phyloP scores from a whole-genome alignment of 495 filamentous ascomycete genomes.

The Platismatia glauca region DNA sequence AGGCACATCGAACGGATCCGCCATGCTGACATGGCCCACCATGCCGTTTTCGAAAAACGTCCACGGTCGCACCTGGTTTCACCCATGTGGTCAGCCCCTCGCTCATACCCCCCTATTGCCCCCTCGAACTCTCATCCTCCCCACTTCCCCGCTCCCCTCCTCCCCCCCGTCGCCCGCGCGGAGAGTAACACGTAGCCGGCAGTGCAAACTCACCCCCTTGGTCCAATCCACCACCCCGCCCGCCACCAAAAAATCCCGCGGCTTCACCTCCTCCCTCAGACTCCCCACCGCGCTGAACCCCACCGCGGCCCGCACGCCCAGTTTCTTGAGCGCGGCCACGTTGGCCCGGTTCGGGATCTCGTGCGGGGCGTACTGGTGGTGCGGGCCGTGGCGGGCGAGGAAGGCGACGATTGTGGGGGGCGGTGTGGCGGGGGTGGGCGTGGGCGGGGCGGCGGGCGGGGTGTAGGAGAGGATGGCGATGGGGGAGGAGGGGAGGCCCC shows the following conservation, averaged over 20 bases:
- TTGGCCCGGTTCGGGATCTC: constrained; percentile 89
- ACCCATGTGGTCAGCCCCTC: not conserved
- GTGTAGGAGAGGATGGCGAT: constrained; percentile 82
- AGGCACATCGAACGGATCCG: constrained; percentile 80
- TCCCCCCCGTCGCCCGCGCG: not conserved
- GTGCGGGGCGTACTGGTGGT: constrained; percentile 86
- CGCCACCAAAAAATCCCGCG: constrained; percentile 90
- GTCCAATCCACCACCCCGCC: constrained; percentile 98
- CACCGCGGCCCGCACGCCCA: constrained; percentile 84
- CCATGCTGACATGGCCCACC: constrained; percentile 91
- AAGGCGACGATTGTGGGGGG: constrained; percentile 72
- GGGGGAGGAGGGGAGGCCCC: constrained; percentile 83
- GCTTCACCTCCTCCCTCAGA: constrained; percentile 81
- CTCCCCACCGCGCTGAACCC: constrained; percentile 94
- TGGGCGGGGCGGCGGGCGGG: constrained; percentile 45
- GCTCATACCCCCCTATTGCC: no score
- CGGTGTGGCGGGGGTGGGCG: constrained; percentile 14
- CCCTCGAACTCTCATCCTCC: no score
- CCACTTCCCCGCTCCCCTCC: not conserved
- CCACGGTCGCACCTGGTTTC: constrained; percentile 55
- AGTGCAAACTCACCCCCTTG: constrained; percentile 60
- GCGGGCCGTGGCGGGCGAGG: constrained; percentile 78
- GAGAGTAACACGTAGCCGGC: no score
- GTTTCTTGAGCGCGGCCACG: constrained; percentile 80
- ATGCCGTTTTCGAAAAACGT: constrained; percentile 94